phyloP scores from a whole-genome alignment of 805 yeast species.

The Kodamaea jinghongensis region DNA sequence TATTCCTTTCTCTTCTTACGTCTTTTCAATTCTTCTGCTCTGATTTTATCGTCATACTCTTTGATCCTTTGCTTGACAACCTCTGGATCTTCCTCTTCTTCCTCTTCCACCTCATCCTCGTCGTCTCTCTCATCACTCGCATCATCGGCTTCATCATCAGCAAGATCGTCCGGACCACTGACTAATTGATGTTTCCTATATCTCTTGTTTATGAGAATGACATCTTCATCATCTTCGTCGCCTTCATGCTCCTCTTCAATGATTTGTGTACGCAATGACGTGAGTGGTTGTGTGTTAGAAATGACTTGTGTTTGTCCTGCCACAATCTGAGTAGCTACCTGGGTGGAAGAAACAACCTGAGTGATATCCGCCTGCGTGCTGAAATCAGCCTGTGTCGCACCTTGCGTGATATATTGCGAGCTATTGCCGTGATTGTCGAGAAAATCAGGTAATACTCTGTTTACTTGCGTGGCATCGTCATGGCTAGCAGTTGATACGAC shows the following conservation, averaged over 20 bases:
- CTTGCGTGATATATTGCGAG: slow-evolving; percentile 8
- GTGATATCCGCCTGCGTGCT: slow-evolving; percentile 19
- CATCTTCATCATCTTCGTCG: slow-evolving; percentile 25
- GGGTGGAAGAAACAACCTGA: slow-evolving; percentile 1
- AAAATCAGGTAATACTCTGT: slow-evolving; percentile 21
- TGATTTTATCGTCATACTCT: slow-evolving; percentile 37
- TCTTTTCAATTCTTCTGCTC: slow-evolving; percentile 31
- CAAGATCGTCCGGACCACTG: neutral
- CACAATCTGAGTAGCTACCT: slow-evolving; percentile 5
- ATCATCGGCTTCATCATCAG: slow-evolving; percentile 3
- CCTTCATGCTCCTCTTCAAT: slow-evolving; percentile 10
- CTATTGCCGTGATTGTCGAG: slow-evolving; percentile 15
- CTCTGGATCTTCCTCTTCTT: slow-evolving; percentile 24
- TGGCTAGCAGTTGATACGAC: slow-evolving; percentile 4
- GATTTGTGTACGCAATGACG: too few species aligned
- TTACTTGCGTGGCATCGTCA: slow-evolving; percentile 10
- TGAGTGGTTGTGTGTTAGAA: neutral
- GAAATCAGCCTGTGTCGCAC: slow-evolving; percentile 15
- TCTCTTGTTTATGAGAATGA: neutral
- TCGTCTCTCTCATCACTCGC: slow-evolving; percentile 13
- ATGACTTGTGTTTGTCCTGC: neutral
- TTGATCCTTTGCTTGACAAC: slow-evolving; percentile 28
- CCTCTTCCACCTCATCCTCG: slow-evolving; percentile 16
- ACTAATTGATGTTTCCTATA: neutral
- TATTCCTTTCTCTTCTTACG: slow-evolving; percentile 46